phyloP scores from a whole-genome alignment of 208 protist species.

The Strigomonas culicis region DNA sequence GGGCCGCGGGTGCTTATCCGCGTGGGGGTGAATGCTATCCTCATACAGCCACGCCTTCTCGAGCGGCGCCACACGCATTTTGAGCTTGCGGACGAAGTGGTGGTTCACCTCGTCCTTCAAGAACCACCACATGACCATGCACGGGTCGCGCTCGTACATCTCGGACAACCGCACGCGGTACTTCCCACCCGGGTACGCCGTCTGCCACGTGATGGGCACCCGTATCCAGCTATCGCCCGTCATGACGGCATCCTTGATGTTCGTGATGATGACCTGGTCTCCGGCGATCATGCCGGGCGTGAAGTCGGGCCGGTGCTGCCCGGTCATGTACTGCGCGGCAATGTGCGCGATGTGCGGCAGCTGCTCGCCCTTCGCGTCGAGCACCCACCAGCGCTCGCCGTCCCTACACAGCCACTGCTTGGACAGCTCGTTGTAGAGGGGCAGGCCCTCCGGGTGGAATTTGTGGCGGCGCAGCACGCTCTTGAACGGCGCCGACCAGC shows the following conservation, averaged over 20 bases:
- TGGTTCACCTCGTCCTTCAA: slow-evolving; percentile 88
- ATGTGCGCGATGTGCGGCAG: slow-evolving; percentile 76
- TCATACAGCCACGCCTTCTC: slow-evolving; percentile 93
- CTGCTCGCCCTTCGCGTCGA: slow-evolving; percentile 87
- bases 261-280: slow-evolving; percentile 89
- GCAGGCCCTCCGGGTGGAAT: slow-evolving; percentile 79
- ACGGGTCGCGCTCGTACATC: slow-evolving; percentile 92
- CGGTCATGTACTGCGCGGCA: slow-evolving; percentile 88
- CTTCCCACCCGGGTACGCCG: slow-evolving; percentile 87
- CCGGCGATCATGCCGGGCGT: slow-evolving; percentile 87
- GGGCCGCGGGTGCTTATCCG: slow-evolving; percentile 80
- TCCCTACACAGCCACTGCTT: slow-evolving; percentile 90
- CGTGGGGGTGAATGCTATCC: slow-evolving; percentile 82
- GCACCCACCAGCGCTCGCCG: slow-evolving; percentile 89
- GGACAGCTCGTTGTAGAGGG: slow-evolving; percentile 88
- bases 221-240: slow-evolving; percentile 88
- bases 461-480: slow-evolving; percentile 91
- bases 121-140: slow-evolving; percentile 93
- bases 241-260: slow-evolving; percentile 91
- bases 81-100: slow-evolving; percentile 90
- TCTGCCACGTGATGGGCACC: slow-evolving; percentile 90
- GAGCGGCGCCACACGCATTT: slow-evolving; percentile 80
- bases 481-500: slow-evolving; percentile 69
- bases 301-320: slow-evolving; percentile 88
- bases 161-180: slow-evolving; percentile 88